These are phyloP conservation scores for Microsporum audouinii DNA, from an alignment of 2,329 filamentous ascomycete species.

Conservation along the genomic window DNA sequence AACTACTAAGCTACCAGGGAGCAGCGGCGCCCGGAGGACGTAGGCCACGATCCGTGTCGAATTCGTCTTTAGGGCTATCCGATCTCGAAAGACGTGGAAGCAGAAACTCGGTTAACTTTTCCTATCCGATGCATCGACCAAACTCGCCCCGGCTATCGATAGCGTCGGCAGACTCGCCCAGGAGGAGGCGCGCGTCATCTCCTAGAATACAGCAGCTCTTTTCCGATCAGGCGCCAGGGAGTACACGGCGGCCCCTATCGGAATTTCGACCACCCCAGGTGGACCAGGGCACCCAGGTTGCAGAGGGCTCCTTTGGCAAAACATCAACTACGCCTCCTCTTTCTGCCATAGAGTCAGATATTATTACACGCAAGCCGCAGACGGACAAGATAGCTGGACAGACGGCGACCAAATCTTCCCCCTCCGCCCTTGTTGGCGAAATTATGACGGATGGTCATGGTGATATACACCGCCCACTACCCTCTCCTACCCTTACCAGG, in stretches of 20 bases:
- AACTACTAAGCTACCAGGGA: slow-evolving; percentile 39
- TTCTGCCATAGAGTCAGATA: background rate
- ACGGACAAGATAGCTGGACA: background rate
- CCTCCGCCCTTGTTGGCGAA: background rate
- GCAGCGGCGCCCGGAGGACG: slow-evolving; percentile 33
- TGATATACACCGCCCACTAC: background rate
- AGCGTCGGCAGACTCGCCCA: background rate
- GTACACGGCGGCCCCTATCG: background rate
- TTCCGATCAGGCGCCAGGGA: background rate
- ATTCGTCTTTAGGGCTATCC: slow-evolving; percentile 18
- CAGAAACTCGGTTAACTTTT: slow-evolving; percentile 39
- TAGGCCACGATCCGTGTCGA: slow-evolving; percentile 20
- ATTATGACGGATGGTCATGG: background rate
- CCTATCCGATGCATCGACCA: slow-evolving; percentile 34
- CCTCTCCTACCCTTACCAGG: background rate
- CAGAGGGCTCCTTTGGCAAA: background rate
- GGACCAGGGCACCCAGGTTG: background rate
- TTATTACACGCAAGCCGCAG: background rate
- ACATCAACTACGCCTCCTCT: background rate
- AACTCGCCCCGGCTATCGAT: slow-evolving; percentile 28
- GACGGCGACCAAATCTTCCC: background rate
- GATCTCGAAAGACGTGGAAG: slow-evolving; percentile 32
- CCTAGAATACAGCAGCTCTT: background rate
- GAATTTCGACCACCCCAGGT: background rate
- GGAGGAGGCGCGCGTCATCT: background rate